Evolutionary conservation across 306 rosid species (phyloP).

Genomic region (Sphenostylis stenocarpa): DNA sequence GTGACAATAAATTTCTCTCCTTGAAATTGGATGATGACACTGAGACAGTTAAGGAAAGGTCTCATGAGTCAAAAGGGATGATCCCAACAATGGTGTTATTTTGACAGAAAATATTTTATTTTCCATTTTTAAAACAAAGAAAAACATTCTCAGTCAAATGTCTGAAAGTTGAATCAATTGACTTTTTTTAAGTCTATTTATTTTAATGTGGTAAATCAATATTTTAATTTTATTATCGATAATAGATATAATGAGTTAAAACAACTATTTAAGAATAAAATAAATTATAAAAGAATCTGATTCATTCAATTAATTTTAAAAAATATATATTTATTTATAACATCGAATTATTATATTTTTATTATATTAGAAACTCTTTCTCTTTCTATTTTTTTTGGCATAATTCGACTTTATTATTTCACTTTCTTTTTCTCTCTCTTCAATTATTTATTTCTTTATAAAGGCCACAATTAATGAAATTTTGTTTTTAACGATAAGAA

Average conservation of each 20-base stretch:
- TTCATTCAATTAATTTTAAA: neutral
- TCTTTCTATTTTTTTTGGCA: too few relatives aligned
- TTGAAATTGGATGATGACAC: neutral
- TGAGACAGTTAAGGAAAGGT: neutral
- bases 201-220: neutral
- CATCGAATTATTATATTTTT: neutral
- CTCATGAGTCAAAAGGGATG: neutral
- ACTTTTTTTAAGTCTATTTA: neutral
- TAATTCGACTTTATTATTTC: neutral
- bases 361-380: neutral
- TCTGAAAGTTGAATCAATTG: neutral
- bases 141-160: neutral
- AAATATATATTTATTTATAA: neutral
- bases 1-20: slow-evolving; percentile 10
- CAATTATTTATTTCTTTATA: too few relatives aligned
- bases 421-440: neutral
- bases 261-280: neutral
- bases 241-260: neutral
- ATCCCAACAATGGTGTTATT: neutral
- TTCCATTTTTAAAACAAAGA: neutral
- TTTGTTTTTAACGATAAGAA: neutral
- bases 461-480: neutral
- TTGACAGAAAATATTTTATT: neutral
- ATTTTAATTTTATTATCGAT: neutral
- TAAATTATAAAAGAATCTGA: neutral